Conservation (phyloP, 2,329 filamentous ascomycete genomes). For the Blumeriella jaapii region DNA sequence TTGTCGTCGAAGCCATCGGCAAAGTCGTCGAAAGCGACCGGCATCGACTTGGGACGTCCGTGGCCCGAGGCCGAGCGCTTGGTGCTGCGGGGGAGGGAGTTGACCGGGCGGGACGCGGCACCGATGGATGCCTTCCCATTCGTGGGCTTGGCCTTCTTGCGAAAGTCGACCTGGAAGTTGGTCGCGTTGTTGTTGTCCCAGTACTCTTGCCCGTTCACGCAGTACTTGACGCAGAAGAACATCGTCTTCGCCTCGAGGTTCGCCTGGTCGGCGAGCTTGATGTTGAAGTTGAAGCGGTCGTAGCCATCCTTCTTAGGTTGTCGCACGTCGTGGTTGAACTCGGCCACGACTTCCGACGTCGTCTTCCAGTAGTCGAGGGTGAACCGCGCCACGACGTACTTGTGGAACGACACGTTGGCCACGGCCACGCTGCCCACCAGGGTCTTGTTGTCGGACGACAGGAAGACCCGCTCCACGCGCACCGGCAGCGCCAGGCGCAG, state of each 20-base stretch:
- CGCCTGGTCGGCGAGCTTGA: slow-evolving; percentile 82
- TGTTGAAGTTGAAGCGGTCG: slow-evolving; percentile 88
- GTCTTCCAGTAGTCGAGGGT: slow-evolving; percentile 99
- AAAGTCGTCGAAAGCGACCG: slow-evolving; percentile 57
- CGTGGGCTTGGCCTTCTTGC: slow-evolving; percentile 59
- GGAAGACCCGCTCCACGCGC: slow-evolving; percentile 74
- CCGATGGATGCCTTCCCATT: slow-evolving; percentile 42
- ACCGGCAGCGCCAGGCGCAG: slow-evolving; percentile 55
- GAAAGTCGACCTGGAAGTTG: slow-evolving; percentile 94
- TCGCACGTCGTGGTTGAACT: slow-evolving; percentile 70
- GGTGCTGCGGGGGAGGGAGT: slow-evolving; percentile 56
- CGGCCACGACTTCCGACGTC: slow-evolving; percentile 84
- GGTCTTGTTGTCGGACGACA: slow-evolving; percentile 79
- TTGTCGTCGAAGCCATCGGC: slow-evolving; percentile 39
- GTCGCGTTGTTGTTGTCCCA: slow-evolving; percentile 87
- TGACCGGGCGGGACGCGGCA: slow-evolving; percentile 37
- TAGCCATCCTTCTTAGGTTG: slow-evolving; percentile 55
- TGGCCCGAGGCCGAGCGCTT: slow-evolving; percentile 36
- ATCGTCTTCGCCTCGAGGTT: slow-evolving; percentile 89
- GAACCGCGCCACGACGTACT: slow-evolving; percentile 81
- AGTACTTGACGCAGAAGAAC: slow-evolving; percentile 84
- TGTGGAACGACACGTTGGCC: slow-evolving; percentile 81
- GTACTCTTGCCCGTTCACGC: slow-evolving; percentile 69
- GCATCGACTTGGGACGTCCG: slow-evolving; percentile 39
- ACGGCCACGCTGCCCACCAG: slow-evolving; percentile 76